Evolutionary conservation across 495 filamentous ascomycete genomes (phyloP), one percentile per base, ranked within the genome.

Genomic region (Penicillium argentinense): DNA sequence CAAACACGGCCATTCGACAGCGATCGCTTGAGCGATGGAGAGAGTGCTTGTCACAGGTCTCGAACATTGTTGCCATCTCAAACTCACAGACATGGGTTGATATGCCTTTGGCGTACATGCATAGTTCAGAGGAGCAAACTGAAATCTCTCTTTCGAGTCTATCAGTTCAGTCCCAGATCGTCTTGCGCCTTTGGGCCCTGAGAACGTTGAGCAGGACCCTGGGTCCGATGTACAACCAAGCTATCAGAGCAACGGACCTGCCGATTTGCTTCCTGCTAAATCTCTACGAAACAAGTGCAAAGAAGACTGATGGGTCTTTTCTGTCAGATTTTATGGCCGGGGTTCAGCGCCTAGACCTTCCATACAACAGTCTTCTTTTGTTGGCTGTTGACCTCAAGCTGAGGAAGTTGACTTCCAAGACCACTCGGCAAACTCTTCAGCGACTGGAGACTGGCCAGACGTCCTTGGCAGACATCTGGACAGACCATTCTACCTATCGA

Each of bases 121-220:
- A 26, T 21, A 36, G 3, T 36, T 8, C 33, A 29, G 13, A 37
- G 7, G 19, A 23, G 16, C 25, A 29, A 11, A 18, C 37, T 13
- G 25, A n/a, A n/a, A n/a, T n/a, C n/a, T n/a, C 14, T 22, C 22
- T 14, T n/a, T 28, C 26, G 34, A 14, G 34, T n/a, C 5, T 54
- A n/a, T 44, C 58, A 18, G 29, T 43, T 3, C 60, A 54, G 5
- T 58, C 62, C 7, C 64, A 57, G 23, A 63, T 74, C 3, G 25
- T 72, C 1, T 9, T 66, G 18, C 69, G 72, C 18, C 41, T 75
- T 9, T 75, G 72, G 72, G 30, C 55, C 21, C 51, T 73, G 43
- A 59, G 62, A 18, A 56, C 56, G 0, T 42, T 75, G 18, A 60
- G 58, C 33, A 49, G 52, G 41, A 45, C 57, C 4, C 39, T 54